Evolutionary conservation across 179 eudicot species (phyloP).

Genomic region (Amaranthus tricolor): DNA sequence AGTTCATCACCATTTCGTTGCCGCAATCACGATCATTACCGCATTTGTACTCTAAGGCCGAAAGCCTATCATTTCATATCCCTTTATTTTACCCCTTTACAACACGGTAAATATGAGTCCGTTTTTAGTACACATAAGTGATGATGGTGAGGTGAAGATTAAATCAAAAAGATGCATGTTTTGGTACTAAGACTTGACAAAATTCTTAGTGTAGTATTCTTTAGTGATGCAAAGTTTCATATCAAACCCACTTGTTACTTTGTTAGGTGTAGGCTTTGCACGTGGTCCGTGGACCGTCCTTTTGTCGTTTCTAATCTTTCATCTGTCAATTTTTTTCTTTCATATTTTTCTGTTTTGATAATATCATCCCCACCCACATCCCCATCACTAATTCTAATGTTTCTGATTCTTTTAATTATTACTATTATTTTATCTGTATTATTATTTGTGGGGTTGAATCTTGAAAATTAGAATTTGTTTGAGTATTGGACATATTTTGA

Average conservation of each 20-base stretch:
- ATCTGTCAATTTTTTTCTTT: slow-evolving; percentile 40
- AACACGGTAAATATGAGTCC: no score
- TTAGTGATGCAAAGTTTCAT: slow-evolving; percentile 24
- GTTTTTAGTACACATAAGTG: neutral
- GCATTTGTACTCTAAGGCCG: no score
- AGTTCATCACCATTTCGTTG: no score
- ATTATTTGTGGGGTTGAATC: slow-evolving; percentile 18
- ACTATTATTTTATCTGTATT: neutral
- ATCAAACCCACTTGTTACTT: slow-evolving; percentile 22
- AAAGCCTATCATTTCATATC: no score
- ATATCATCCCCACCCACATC: slow-evolving; percentile 16
- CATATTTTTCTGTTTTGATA: slow-evolving; percentile 1
- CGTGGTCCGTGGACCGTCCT: slow-evolving; percentile 72
- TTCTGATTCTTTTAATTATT: slow-evolving; percentile 20
- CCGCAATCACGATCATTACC: no score
- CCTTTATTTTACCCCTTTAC: no score
- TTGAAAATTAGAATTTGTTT: slow-evolving; percentile 29
- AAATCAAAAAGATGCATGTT: neutral
- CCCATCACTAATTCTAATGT: slow-evolving; percentile 14
- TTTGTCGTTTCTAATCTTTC: slow-evolving; percentile 42
- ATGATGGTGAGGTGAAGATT: neutral
- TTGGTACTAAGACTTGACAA: slow-evolving; percentile 19
- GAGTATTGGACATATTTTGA: neutral
- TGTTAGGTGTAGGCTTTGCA: slow-evolving; percentile 44
- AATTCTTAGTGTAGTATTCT: slow-evolving; percentile 18